These are phyloP conservation scores for Suaeda aralocaspica DNA, from an alignment of 148 eudicot genomes.

Conservation along the genomic window DNA sequence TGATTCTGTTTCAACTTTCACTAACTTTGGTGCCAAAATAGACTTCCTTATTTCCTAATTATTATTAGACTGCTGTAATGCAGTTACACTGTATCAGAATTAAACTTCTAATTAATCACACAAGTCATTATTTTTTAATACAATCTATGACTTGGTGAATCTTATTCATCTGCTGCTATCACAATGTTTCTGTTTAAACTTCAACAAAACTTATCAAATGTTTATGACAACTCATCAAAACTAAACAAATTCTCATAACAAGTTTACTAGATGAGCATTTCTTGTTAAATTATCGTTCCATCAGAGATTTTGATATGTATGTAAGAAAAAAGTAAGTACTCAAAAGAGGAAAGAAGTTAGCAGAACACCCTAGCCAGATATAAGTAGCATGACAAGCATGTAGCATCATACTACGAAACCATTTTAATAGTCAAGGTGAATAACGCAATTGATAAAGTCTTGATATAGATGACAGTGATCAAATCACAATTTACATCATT, in stretches of 20 bases:
- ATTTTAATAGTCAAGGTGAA: neutral
- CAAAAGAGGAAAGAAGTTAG: neutral
- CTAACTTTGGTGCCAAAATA: no score
- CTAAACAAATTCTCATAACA: no score
- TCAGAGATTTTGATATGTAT: neutral
- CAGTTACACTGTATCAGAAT: no score
- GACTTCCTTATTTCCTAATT: no score
- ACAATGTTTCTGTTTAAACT: no score
- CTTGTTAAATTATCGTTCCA: neutral
- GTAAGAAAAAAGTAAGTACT: neutral
- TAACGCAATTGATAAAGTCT: neutral
- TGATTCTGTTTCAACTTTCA: no score
- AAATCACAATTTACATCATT: neutral
- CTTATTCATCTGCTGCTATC: no score
- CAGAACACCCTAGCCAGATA: neutral
- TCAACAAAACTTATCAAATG: neutral
- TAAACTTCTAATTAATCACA: no score
- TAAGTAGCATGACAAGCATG: conserved; percentile 9
- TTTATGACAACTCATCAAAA: neutral
- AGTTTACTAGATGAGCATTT: neutral
- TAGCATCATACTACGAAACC: neutral
- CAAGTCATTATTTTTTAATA: neutral
- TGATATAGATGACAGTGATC: neutral
- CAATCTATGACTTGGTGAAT: neutral
- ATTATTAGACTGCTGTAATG: no score